These are phyloP conservation scores for Tylopilus rubrobrunneus DNA, from an alignment of 768 basidiomycete genomes.

Conservation along the genomic window DNA sequence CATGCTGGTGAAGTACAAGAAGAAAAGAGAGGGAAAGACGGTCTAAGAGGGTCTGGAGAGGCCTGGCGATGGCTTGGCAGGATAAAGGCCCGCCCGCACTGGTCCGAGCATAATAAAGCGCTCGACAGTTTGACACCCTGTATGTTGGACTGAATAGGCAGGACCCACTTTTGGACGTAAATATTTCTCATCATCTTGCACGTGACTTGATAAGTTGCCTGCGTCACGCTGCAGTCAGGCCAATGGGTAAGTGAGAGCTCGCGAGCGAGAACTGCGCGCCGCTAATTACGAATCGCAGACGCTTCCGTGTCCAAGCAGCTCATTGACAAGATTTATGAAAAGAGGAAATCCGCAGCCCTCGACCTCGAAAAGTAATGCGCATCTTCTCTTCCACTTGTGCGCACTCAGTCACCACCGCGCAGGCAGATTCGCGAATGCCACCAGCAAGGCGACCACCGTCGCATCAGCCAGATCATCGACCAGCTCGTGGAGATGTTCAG, in stretches of 20 bases:
- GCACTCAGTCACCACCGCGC: slow-evolving; percentile 14
- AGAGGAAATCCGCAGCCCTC: slow-evolving; percentile 90
- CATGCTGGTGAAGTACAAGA: slow-evolving; percentile 11
- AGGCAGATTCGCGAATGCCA: slow-evolving; percentile 87
- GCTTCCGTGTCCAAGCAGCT: slow-evolving; percentile 73
- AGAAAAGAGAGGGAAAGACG: not conserved
- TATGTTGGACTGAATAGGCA: not conserved
- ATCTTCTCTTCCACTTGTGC: not conserved
- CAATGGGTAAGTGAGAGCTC: slow-evolving; percentile 18
- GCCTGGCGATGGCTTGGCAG: not conserved
- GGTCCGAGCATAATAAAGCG: not conserved
- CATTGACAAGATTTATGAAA: slow-evolving; percentile 94
- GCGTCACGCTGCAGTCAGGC: not conserved
- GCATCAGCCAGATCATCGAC: slow-evolving; percentile 85
- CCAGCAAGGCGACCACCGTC: slow-evolving; percentile 72
- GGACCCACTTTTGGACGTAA: not conserved
- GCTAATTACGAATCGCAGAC: slow-evolving; percentile 40
- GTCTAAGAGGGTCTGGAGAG: not conserved
- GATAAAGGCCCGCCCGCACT: not conserved
- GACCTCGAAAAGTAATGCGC: slow-evolving; percentile 83
- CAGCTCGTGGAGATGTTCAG: slow-evolving; percentile 95
- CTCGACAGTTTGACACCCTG: not conserved
- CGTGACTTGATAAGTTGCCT: slow-evolving; percentile 5
- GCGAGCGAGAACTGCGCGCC: not conserved
- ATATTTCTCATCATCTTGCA: not conserved